Base-by-base conservation (phyloP, 2,329 filamentous ascomycete species). In the Hymenoscyphus occultus region DNA sequence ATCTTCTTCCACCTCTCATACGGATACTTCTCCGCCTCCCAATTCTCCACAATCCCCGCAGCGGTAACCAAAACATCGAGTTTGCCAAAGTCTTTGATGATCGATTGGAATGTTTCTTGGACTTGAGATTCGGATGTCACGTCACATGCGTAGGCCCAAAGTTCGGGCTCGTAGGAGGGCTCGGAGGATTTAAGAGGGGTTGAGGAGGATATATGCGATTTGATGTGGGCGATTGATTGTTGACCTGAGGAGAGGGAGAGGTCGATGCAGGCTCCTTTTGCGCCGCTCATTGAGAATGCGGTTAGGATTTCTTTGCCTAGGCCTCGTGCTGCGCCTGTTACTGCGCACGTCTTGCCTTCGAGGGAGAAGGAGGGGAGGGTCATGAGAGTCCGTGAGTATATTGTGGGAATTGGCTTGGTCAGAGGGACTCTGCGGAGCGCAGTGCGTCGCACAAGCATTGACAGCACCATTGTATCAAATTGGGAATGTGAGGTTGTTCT, bases 311-410 rank as follows among this genome's bases (percentile, higher is more conserved):
- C 80, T 51, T 84, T 80, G 14, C 83, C 83, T 0, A 85, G 75
- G 14, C 83, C 82, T 16, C 81, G 79, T 9, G 78, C 82, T 54
- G 80, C 83, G 6, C 83, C 82, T 0, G 83, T 84, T 54, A 85
- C 82, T 42, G 77, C 78, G 31, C 80, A 75, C 0, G 80, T 82
- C 67, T 76, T 77, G 54, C 76, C 76, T 54, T 75, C 73, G 10
- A 84, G 78, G 4, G 81, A 82, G 70, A 83, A 82, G 40, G 68
- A 65, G 3, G 68, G 63, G 13, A 73, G 68, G 2, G 70, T 72
- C 67, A 70, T 71, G 32, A 71, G 65, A 7, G 54, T 66, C 60
- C 68, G 68, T 39, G 57, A 60, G 22, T 14, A 22, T 19, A 32
- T 32, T 19, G 14, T 54, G 22, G 19, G 56, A n/a, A 51, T 32